Conservation (phyloP, 179 eudicot genomes). For the Pouteria campechiana region DNA sequence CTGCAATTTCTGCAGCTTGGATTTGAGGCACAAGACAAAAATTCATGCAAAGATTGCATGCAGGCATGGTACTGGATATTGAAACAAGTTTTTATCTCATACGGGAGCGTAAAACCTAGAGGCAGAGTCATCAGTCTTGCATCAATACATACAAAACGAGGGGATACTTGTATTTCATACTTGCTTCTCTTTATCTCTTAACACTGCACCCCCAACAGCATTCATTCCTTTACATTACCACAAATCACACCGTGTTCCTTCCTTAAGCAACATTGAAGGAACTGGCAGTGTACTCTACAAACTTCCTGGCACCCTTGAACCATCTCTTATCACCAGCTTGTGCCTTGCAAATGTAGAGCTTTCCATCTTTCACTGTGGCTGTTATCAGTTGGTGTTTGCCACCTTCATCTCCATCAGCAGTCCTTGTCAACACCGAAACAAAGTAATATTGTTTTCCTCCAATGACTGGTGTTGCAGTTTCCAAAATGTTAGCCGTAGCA, state of each 20-base stretch:
- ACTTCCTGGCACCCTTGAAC: conserved; percentile 91
- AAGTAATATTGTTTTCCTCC: conserved; percentile 66
- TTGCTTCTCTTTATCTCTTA: too few species aligned
- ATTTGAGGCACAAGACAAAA: too few species aligned
- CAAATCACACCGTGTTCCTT: background rate
- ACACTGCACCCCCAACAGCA: too few species aligned
- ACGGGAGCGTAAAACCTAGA: too few species aligned
- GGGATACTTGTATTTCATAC: too few species aligned
- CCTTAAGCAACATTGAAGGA: conserved; percentile 85
- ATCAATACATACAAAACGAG: too few species aligned
- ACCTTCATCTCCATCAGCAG: conserved; percentile 96
- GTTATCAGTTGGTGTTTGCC: conserved; percentile 88
- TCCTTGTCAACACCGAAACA: conserved; percentile 75
- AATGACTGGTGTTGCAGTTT: conserved; percentile 34
- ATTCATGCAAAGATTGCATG: too few species aligned
- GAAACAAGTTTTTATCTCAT: too few species aligned
- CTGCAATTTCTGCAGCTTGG: too few species aligned
- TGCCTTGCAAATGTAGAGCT: conserved; percentile 96
- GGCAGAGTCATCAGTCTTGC: too few species aligned
- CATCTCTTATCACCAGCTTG: conserved; percentile 99
- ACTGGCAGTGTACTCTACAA: conserved; percentile 62
- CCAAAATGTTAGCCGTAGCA: conserved; percentile 81
- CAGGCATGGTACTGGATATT: too few species aligned
- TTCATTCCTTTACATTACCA: too few species aligned
- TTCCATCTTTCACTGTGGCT: conserved; percentile 77